Percentiles rank a stretch among this genome's conserved stretches.
phyloP scores from a whole-genome alignment of 192 early-diverging fungal genomes.

The Geosiphon pyriformis region DNA sequence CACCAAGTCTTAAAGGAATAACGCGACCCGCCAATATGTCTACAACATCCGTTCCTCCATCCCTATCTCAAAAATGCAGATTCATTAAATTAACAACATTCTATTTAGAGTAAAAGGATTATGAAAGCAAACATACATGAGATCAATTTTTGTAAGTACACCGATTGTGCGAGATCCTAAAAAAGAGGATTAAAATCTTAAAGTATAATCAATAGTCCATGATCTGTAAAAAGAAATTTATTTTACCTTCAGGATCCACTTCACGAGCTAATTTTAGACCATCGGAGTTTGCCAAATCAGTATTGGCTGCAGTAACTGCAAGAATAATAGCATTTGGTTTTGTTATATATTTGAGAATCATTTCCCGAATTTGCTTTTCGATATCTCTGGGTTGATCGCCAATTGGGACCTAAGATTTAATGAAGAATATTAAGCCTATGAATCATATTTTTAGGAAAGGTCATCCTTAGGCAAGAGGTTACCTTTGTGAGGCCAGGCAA shows the following conservation, averaged over 20 bases:
- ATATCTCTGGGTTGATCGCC: constrained; percentile 99
- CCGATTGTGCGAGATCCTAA: constrained; percentile 89
- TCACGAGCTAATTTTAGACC: constrained; percentile 98
- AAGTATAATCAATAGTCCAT: background rate
- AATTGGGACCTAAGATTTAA: constrained; percentile 69
- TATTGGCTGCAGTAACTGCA: constrained; percentile 96
- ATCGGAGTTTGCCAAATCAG: constrained; percentile 98
- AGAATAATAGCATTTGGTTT: constrained; percentile 98
- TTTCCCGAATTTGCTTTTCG: constrained; percentile 96
- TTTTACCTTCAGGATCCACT: constrained; percentile 91
- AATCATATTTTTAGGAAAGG: no score
- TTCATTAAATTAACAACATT: background rate
- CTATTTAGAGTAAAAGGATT: background rate
- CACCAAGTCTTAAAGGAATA: constrained; percentile 91
- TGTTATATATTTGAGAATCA: constrained; percentile 96
- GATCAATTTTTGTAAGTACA: constrained; percentile 98
- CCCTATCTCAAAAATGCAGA: constrained; percentile 42
- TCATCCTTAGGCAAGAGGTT: background rate
- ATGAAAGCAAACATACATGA: constrained; percentile 63
- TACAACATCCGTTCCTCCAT: constrained; percentile 98
- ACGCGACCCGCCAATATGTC: constrained; percentile 96
- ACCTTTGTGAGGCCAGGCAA: constrained; percentile 98
- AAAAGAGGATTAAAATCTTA: background rate
- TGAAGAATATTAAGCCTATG: no score
- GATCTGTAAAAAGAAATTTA: background rate